These are phyloP conservation scores for Calonectria naviculata DNA, from an alignment of 2,329 filamentous ascomycete genomes.

Conservation along the genomic window DNA sequence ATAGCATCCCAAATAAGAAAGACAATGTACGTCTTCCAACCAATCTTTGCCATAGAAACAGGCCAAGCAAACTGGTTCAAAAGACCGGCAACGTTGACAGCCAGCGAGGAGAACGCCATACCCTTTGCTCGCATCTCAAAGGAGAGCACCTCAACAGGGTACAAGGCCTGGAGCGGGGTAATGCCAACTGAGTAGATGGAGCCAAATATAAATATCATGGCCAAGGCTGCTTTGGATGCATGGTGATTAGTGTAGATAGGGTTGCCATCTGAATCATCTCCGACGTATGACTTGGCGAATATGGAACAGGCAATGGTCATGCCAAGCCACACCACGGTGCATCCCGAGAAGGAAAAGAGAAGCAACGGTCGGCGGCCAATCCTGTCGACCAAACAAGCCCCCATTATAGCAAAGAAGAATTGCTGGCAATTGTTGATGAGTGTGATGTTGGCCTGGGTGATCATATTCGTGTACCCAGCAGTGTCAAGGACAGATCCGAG, in stretches of 20 bases:
- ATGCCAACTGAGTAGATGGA: constrained; percentile 60
- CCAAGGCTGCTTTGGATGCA: constrained; percentile 58
- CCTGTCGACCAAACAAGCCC: constrained; percentile 60
- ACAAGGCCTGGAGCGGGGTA: constrained; percentile 51
- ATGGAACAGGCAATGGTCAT: constrained; percentile 59
- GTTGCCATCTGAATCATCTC: constrained; percentile 41
- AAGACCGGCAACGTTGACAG: constrained; percentile 56
- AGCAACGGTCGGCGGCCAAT: constrained; percentile 65
- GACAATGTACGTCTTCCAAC: constrained; percentile 64
- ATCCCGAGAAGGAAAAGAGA: constrained; percentile 59
- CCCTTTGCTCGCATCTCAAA: constrained; percentile 66
- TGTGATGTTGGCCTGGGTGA: constrained; percentile 59
- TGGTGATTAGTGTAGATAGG: constrained; percentile 45
- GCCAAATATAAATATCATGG: constrained; percentile 66
- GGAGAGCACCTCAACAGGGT: constrained; percentile 62
- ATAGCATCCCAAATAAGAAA: constrained; percentile 56
- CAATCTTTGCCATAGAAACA: constrained; percentile 59
- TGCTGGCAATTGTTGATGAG: constrained; percentile 63
- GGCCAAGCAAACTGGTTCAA: constrained; percentile 60
- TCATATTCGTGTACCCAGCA: constrained; percentile 56
- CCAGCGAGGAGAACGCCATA: constrained; percentile 59
- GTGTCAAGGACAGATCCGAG: constrained; percentile 60
- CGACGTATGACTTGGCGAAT: constrained; percentile 46
- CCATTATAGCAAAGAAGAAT: constrained; percentile 60
- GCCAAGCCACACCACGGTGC: constrained; percentile 61